A percentile compares a stretch with the other conserved stretches of the same genome.
phyloP scores from a whole-genome alignment of 441 rosid genomes.

The Theobroma grandiflorum region DNA sequence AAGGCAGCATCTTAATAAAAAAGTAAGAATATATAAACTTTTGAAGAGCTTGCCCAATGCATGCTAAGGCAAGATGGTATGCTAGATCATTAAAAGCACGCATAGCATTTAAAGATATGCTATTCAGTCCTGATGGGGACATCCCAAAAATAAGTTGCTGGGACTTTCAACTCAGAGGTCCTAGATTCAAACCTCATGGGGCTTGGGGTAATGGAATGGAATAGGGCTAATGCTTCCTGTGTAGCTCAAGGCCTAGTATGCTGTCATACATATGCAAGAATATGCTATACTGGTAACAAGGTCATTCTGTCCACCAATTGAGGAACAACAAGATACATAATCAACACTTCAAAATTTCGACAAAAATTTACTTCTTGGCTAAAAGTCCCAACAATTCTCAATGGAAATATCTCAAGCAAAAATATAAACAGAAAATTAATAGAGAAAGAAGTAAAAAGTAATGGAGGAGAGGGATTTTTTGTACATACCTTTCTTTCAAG shows the following conservation, averaged over 20 bases:
- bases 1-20: not conserved
- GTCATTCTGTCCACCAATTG: not conserved
- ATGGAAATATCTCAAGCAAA: not conserved
- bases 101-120: not conserved
- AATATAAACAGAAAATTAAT: conserved; percentile 3
- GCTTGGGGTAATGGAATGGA: not conserved
- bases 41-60: not conserved
- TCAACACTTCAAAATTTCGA: not conserved
- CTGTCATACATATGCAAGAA: not conserved
- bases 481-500: conserved; percentile 89
- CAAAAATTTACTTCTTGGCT: not conserved
- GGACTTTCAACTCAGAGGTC: not conserved
- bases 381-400: not conserved
- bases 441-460: conserved; percentile 14
- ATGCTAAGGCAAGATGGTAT: not conserved
- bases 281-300: not conserved
- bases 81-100: not conserved
- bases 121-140: conserved; percentile 7
- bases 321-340: not conserved
- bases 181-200: conserved; percentile 2
- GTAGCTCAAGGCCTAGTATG: not conserved
- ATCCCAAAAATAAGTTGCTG: not conserved
- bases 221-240: not conserved
- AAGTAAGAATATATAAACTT: not conserved
- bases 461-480: not conserved